Evolutionary conservation across 345 rosid species (phyloP).

Genomic region (Erucastrum elatum): DNA sequence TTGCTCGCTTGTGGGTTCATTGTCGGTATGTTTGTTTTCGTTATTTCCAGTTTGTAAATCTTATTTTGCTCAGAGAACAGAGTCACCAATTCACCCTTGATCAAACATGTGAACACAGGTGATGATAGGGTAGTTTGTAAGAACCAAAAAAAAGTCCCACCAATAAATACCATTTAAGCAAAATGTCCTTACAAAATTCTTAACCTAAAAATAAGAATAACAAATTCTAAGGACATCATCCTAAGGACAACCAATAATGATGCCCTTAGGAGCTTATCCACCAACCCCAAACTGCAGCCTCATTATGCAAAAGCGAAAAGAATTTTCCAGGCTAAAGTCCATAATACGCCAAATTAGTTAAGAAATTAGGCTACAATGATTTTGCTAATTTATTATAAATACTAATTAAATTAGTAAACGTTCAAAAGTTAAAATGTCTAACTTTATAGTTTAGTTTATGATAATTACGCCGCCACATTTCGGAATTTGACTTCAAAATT

Average conservation of each 20-base stretch:
- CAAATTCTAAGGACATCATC: too few relatives aligned
- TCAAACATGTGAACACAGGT: slow-evolving; percentile 50
- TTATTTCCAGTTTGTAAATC: too few relatives aligned
- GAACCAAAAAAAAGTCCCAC: too few relatives aligned
- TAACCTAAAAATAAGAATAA: too few relatives aligned
- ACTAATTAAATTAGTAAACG: background rate
- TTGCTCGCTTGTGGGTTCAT: slow-evolving; percentile 94
- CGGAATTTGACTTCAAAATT: slow-evolving; percentile 30
- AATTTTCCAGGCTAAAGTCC: slow-evolving; percentile 24
- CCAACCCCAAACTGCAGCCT: slow-evolving; percentile 18
- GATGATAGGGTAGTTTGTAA: too few relatives aligned
- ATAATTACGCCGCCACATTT: slow-evolving; percentile 15
- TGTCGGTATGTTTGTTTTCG: slow-evolving; percentile 64
- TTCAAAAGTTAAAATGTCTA: slow-evolving; percentile 2
- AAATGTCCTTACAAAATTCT: too few relatives aligned
- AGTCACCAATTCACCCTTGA: too few relatives aligned
- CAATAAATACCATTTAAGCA: too few relatives aligned
- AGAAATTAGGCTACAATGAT: background rate
- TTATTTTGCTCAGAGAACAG: too few relatives aligned
- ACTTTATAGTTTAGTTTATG: slow-evolving; percentile 10
- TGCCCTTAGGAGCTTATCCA: background rate
- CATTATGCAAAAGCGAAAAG: slow-evolving; percentile 1
- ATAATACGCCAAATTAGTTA: slow-evolving; percentile 26
- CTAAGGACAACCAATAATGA: too few relatives aligned
- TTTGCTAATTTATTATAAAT: background rate